These are phyloP conservation scores for Trichoderma arundinaceum DNA, from an alignment of 2,329 filamentous ascomycete species.

Conservation along the genomic window DNA sequence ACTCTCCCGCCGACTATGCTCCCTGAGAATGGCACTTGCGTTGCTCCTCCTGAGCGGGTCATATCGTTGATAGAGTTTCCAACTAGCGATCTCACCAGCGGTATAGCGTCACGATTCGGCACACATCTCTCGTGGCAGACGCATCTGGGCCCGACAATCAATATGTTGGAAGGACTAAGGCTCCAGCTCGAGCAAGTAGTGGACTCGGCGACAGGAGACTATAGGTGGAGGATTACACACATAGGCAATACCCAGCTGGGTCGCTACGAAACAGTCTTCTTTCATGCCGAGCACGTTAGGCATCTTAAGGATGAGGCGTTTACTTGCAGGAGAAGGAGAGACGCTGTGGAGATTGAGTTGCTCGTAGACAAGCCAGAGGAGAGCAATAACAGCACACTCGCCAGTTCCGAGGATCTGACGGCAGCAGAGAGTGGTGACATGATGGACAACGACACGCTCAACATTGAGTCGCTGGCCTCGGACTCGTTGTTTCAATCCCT, in stretches of 20 bases:
- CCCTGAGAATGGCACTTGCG: conserved; percentile 77
- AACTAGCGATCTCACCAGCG: conserved; percentile 47
- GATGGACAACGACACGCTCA: conserved; percentile 23
- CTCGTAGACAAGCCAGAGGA: conserved; percentile 45
- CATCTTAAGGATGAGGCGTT: conserved; percentile 85
- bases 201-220: conserved; percentile 49
- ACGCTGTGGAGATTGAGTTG: conserved; percentile 75
- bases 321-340: conserved; percentile 73
- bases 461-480: conserved; percentile 35
- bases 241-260: conserved; percentile 83
- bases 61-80: conserved; percentile 73
- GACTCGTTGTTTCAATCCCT: conserved; percentile 55
- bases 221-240: conserved; percentile 74
- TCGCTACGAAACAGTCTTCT: conserved; percentile 83
- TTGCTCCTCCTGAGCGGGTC: conserved; percentile 70
- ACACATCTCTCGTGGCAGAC: conserved; percentile 45
- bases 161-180: conserved; percentile 60
- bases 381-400: conserved; percentile 20
- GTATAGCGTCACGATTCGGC: conserved; percentile 44
- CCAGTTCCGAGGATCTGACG: neutral
- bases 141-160: conserved; percentile 54
- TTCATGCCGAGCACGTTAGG: conserved; percentile 76
- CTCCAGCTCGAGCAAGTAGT: conserved; percentile 72
- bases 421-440: neutral
- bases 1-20: conserved; percentile 79